Base-by-base conservation (phyloP, 2,329 filamentous ascomycete genomes). In the Drechslerella dactyloides region DNA sequence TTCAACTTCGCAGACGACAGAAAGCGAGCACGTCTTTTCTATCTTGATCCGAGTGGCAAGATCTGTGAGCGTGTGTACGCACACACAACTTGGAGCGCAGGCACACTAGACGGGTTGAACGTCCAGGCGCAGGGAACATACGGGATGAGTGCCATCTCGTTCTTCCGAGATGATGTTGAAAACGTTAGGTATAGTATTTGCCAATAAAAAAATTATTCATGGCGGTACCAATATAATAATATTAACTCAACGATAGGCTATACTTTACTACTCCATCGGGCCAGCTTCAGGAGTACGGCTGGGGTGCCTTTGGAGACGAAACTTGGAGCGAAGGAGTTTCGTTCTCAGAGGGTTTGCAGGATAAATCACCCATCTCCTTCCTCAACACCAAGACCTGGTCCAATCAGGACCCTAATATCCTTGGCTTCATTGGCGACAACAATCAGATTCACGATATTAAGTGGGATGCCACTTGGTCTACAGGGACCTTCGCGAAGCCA, bases 361-460 rank as follows among this genome's bases (percentile, higher is more conserved):
- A 48, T 11, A 5, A 21, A 33, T 61, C 64, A 10, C 64, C 64
- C 27, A 51, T 69, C 21, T 51, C 64, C 8, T 69, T 69, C 33
- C 50, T 61, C 30, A 56, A 69, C 42, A 69, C 64, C 11, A 60
- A 61, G 1, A 42, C 64, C 15, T 69, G 56, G 64, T 58, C 54
- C n/a, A 44, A 23, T 3, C 15, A 19, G 44, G 17, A 35, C 21
- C 64, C 56, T 11, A 40, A 35, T 19, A 54, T 69, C n/a, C 48
- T 52, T 2, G 56, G 64, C 6, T 69, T 61, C 40, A 61, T 55
- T 42, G 51, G 51, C 24, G 37, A 8, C 30, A 17, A 27, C 8
- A 46, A 44, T 7, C 48, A n/a, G 21, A 69, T 69, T 30, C 37
- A 27, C 8, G 56, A 69, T 27, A 40, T 60, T 27, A 44, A 35